Percentiles rank a stretch among this genome's conserved stretches.
Conservation (phyloP, 768 basidiomycete genomes). For the Tylopilus sp. region DNA sequence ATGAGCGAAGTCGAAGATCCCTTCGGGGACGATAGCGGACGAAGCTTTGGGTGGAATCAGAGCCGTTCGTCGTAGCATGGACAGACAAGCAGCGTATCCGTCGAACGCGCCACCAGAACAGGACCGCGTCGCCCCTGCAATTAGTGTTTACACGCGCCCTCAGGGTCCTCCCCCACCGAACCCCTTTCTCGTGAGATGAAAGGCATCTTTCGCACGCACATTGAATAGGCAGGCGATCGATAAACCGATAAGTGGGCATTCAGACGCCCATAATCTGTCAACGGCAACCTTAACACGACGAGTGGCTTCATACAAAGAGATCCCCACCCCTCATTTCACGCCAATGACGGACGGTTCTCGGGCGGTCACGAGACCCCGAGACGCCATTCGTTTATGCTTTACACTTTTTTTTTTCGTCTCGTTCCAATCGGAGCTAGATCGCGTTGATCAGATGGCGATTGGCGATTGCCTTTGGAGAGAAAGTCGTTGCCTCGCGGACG, state of each 20-base stretch:
- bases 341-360: neutral
- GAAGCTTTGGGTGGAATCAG: too few relatives aligned
- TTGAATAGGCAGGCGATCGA: neutral
- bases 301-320: neutral
- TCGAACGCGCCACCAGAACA: too few relatives aligned
- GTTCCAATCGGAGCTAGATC: conserved; percentile 17
- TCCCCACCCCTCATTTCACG: neutral
- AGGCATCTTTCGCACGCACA: neutral
- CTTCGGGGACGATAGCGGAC: too few relatives aligned
- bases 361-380: neutral
- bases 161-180: neutral
- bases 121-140: too few relatives aligned
- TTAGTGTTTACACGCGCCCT: neutral
- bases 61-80: too few relatives aligned
- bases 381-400: too few relatives aligned
- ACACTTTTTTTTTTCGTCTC: neutral
- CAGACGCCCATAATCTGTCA: conserved; percentile 2
- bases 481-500: neutral
- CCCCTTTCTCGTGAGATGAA: too few relatives aligned
- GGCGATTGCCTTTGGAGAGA: conserved; percentile 3
- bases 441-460: conserved; percentile 18
- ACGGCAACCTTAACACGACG: too few relatives aligned
- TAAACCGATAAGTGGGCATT: neutral
- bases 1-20: too few relatives aligned
- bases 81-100: too few relatives aligned